These are phyloP conservation scores for Glycine tomentella DNA, from an alignment of 306 rosid species.

Conservation along the genomic window DNA sequence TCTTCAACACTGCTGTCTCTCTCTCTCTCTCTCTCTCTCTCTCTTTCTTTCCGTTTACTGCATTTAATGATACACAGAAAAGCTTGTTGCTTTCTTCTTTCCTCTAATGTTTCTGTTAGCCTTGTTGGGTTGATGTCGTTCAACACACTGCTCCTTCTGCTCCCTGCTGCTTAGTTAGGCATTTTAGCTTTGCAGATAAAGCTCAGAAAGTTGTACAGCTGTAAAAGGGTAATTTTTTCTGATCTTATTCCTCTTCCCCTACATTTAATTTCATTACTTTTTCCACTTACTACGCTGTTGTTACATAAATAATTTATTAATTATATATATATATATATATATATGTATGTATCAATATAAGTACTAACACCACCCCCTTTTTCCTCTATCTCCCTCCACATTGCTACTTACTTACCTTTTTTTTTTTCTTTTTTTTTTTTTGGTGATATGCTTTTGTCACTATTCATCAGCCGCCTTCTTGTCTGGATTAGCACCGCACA, in stretches of 20 bases:
- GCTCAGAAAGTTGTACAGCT: constrained; percentile 64
- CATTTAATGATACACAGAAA: constrained; percentile 55
- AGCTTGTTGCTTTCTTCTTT: constrained; percentile 52
- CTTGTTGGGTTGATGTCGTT: constrained; percentile 58
- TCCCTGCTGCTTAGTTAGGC: constrained; percentile 63
- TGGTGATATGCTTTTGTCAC: constrained; percentile 36
- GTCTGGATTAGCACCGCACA: constrained; percentile 54
- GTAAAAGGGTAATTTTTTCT: constrained; percentile 53
- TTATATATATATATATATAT: neutral
- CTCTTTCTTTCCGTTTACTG: constrained; percentile 44
- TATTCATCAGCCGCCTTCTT: constrained; percentile 57
- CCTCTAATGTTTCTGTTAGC: constrained; percentile 55
- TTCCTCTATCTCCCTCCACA: neutral
- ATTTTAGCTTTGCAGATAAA: constrained; percentile 74
- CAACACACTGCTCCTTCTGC: constrained; percentile 47
- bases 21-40: no score
- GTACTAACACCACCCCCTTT: neutral
- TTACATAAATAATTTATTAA: constrained; percentile 28
- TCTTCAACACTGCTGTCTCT: neutral
- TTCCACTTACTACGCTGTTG: constrained; percentile 9
- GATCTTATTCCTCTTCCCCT: constrained; percentile 24
- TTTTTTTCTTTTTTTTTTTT: neutral
- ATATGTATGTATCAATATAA: neutral
- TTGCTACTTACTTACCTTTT: neutral
- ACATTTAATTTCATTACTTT: constrained; percentile 30